A percentile compares a stretch with the other conserved stretches of the same genome.
Conservation (phyloP, 2,329 filamentous ascomycete genomes). For the Fusarium avenaceum region DNA sequence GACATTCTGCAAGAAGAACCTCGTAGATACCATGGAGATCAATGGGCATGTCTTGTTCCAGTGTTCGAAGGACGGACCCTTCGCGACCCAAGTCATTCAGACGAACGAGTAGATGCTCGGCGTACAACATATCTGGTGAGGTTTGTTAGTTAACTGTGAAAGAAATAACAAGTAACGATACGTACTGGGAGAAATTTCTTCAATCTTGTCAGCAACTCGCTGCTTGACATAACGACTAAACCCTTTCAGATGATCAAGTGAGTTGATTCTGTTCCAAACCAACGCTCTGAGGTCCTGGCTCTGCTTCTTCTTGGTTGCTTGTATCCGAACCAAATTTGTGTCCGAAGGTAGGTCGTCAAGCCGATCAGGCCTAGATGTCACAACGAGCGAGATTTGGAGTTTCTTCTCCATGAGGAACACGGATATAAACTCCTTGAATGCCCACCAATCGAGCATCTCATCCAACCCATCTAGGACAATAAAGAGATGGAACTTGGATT, state of each 20-base stretch:
- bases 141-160: background rate
- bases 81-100: constrained; percentile 53
- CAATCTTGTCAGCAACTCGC: constrained; percentile 49
- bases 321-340: constrained; percentile 22
- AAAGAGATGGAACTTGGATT: constrained; percentile 9
- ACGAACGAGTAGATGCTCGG: constrained; percentile 52
- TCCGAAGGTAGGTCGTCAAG: constrained; percentile 19
- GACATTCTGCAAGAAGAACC: constrained; percentile 44
- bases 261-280: constrained; percentile 48
- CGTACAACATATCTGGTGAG: constrained; percentile 53
- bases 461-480: constrained; percentile 20
- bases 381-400: constrained; percentile 45
- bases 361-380: constrained; percentile 45
- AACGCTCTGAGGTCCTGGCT: constrained; percentile 48
- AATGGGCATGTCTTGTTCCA: constrained; percentile 46
- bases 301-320: constrained; percentile 49
- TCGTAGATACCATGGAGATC: constrained; percentile 49
- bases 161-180: background rate
- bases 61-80: constrained; percentile 49
- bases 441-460: background rate
- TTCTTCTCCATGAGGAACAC: background rate
- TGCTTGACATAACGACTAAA: constrained; percentile 51
- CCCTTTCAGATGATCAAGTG: constrained; percentile 41
- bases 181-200: constrained; percentile 52
- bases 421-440: background rate